Conservation (phyloP, 345 rosid genomes). For the Pistacia atlantica region DNA sequence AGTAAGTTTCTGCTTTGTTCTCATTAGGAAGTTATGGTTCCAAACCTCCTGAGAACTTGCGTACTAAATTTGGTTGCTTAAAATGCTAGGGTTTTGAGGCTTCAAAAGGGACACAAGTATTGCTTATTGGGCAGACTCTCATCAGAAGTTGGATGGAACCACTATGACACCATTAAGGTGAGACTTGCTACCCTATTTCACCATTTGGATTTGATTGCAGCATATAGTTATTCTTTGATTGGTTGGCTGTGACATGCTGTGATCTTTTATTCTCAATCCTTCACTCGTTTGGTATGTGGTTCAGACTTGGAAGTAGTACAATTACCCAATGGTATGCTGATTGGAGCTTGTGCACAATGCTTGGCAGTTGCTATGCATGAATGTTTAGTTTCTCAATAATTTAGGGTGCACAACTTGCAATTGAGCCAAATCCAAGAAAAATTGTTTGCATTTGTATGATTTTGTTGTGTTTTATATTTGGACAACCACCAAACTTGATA, state of each 20-base stretch:
- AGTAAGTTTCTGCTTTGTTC: constrained; percentile 33
- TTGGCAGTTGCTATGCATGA: neutral
- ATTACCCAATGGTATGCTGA: neutral
- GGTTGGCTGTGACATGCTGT: neutral
- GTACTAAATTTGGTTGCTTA: neutral
- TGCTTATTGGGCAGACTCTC: constrained; percentile 83
- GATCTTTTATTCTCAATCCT: neutral
- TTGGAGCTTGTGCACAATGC: neutral
- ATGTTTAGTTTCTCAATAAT: too few species aligned
- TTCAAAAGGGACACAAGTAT: constrained; percentile 79
- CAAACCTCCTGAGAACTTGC: neutral
- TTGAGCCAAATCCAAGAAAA: too few species aligned
- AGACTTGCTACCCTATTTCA: neutral
- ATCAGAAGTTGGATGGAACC: constrained; percentile 89
- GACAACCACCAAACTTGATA: too few species aligned
- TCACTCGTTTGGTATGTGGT: neutral
- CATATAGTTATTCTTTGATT: neutral
- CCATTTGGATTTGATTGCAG: neutral
- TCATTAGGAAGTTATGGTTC: neutral
- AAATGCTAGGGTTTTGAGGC: constrained; percentile 81
- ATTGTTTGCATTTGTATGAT: too few species aligned
- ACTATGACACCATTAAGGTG: constrained; percentile 82
- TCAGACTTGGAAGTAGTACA: neutral
- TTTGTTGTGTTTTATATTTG: too few species aligned
- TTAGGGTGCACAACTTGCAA: too few species aligned